phyloP scores from a whole-genome alignment of 2,329 filamentous ascomycete species.

The Aspergillus sp. region DNA sequence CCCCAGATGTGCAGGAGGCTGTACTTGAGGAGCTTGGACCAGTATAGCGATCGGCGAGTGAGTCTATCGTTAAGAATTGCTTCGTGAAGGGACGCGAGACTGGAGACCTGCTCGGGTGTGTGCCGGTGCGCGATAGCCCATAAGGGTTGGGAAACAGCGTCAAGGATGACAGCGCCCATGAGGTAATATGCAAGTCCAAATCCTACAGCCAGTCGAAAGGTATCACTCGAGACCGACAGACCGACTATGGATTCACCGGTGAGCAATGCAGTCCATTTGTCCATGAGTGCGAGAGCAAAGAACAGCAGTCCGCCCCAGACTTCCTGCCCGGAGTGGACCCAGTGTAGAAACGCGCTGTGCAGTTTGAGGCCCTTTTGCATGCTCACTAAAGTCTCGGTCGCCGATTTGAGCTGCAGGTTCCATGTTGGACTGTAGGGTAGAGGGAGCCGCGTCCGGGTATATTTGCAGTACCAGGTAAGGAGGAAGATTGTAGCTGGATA shows the following conservation, averaged over 20 bases:
- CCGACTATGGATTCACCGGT: slow-evolving; percentile 45
- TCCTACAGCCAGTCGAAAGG: slow-evolving; percentile 49
- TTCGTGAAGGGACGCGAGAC: neutral
- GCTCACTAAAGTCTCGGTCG: slow-evolving; percentile 52
- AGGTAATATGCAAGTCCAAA: slow-evolving; percentile 58
- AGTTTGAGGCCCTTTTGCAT: slow-evolving; percentile 56
- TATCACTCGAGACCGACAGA: slow-evolving; percentile 36
- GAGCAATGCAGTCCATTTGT: slow-evolving; percentile 55
- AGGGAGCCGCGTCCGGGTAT: slow-evolving; percentile 41
- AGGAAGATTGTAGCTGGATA: slow-evolving; percentile 54
- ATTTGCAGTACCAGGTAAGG: slow-evolving; percentile 52
- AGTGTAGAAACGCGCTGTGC: slow-evolving; percentile 58
- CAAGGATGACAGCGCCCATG: slow-evolving; percentile 56
- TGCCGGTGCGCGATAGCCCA: slow-evolving; percentile 8
- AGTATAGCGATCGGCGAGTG: slow-evolving; percentile 48
- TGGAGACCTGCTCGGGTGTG: slow-evolving; percentile 6
- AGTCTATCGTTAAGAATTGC: slow-evolving; percentile 42
- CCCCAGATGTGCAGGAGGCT: slow-evolving; percentile 54
- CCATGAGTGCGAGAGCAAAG: slow-evolving; percentile 55
- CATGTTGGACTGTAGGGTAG: slow-evolving; percentile 56
- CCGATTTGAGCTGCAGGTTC: slow-evolving; percentile 56
- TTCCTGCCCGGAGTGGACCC: slow-evolving; percentile 55
- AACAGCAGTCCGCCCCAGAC: slow-evolving; percentile 54
- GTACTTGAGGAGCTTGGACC: slow-evolving; percentile 50
- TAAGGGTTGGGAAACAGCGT: slow-evolving; percentile 38